Evolutionary conservation across 805 yeast genomes (phyloP), one percentile per base, ranked within the genome.

Genomic region (Yarrowia bubula): DNA sequence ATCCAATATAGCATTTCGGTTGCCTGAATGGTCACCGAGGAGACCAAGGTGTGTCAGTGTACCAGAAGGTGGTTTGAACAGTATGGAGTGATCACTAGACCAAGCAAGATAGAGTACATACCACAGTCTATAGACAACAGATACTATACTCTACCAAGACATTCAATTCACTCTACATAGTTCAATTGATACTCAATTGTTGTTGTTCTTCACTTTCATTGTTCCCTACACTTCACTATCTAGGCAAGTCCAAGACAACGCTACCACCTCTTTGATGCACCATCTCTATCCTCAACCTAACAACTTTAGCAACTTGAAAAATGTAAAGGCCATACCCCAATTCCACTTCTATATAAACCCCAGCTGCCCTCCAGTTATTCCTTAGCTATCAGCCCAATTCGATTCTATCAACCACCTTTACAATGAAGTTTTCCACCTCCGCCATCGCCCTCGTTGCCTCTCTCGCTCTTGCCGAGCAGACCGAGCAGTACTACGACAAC

Each of bases 381-480:
- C 35, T 33, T 11, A 48, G 53, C 53, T 48, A 11, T 17, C 55
- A 48, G 41, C 55, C 53, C 55, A 22, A 35, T 48, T 48, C 55
- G 55, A 48, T 48, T 48, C 55, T 48, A 32, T 18, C 43, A 37
- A 13, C n/a, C 58, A 37, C 18, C 43, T 48, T 48, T 47, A 51
- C 58, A 51, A 50, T 51, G 58, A 51, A 37, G 43, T 51, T 51
- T 38, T 51, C 58, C 33, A 38, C 43, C 43, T 14, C 58, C 58
- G 43, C 58, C 58, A 10, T 51, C 33, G 35, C 58, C 22, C 58
- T 51, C 43, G 43, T 51, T n/a, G 58, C 58, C 43, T 14, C 58
- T 18, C 35, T 37, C 35, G 58, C 43, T 38, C 58, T 51, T 37
- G 58, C 58, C 32, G 58, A 37, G 35, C 58, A 37, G 43, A 43